These are phyloP conservation scores for Vishniacozyma victoriae DNA, from an alignment of 768 basidiomycete genomes.

Conservation along the genomic window DNA sequence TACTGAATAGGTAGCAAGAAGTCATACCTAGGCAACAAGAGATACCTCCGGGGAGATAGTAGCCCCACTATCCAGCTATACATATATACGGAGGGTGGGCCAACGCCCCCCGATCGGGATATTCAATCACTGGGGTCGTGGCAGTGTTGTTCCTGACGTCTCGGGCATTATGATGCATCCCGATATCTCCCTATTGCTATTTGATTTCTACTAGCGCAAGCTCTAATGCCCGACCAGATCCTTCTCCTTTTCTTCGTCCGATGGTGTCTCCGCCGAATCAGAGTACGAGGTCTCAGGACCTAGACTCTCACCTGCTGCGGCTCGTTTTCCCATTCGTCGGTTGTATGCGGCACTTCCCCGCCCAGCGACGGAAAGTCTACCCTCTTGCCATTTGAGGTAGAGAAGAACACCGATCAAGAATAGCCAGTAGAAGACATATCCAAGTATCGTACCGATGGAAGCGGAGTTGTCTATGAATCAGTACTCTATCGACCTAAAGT, in stretches of 20 bases:
- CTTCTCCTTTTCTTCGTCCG: neutral
- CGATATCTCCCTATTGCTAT: no score
- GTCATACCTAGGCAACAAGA: no score
- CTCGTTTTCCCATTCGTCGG: constrained; percentile 11
- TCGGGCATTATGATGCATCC: no score
- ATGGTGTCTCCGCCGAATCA: neutral
- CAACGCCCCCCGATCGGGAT: no score
- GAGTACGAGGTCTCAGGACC: neutral
- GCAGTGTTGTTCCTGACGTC: no score
- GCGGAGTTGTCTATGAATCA: constrained; percentile 61
- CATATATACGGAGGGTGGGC: no score
- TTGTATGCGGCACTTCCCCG: constrained; percentile 20
- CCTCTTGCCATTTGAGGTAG: constrained; percentile 51
- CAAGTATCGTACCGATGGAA: constrained; percentile 71
- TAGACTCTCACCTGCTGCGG: neutral
- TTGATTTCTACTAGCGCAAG: no score
- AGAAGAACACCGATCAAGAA: constrained; percentile 65
- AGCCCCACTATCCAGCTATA: no score
- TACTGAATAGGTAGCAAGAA: no score
- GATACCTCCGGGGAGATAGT: no score
- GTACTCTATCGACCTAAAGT: neutral
- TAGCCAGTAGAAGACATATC: constrained; percentile 90
- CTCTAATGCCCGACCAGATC: neutral
- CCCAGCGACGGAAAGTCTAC: constrained; percentile 44
- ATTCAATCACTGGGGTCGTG: no score